Percentiles rank a stretch among this genome's conserved stretches.
These are phyloP conservation scores for Trametopsis cervina DNA, from an alignment of 768 basidiomycete species.

Conservation along the genomic window DNA sequence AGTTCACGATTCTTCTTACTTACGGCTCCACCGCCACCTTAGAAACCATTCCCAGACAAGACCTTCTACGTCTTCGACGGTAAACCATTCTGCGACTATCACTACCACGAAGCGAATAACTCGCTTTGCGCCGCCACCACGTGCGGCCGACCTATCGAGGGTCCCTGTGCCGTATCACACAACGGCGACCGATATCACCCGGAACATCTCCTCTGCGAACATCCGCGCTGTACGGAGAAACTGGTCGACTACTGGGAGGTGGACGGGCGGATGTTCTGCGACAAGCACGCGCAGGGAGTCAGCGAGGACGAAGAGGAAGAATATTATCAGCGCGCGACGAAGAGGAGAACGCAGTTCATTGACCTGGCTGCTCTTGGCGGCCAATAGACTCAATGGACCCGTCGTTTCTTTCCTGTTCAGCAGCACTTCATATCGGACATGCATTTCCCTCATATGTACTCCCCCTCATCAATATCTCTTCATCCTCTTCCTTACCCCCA, in stretches of 20 bases:
- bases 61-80: conserved; percentile 89
- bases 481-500: not conserved
- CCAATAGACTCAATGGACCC: not conserved
- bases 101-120: conserved; percentile 89
- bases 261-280: conserved; percentile 80
- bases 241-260: conserved; percentile 88
- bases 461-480: not conserved
- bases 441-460: not conserved
- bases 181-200: conserved; percentile 80
- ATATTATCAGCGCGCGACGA: conserved; percentile 45
- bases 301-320: conserved; percentile 16
- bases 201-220: conserved; percentile 82
- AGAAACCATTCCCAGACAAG: conserved; percentile 89
- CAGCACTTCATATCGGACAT: not conserved
- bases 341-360: conserved; percentile 76
- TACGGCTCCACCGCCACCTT: conserved; percentile 7
- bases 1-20: not conserved
- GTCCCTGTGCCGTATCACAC: conserved; percentile 85
- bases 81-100: conserved; percentile 85
- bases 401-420: not conserved
- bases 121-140: conserved; percentile 74
- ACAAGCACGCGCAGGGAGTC: conserved; percentile 54
- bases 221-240: conserved; percentile 45
- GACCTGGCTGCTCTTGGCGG: conserved; percentile 40
- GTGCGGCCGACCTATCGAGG: conserved; percentile 89